These are phyloP conservation scores for Rhodotorula sp. DNA, from an alignment of 1,284 basidiomycete species.

Conservation along the genomic window DNA sequence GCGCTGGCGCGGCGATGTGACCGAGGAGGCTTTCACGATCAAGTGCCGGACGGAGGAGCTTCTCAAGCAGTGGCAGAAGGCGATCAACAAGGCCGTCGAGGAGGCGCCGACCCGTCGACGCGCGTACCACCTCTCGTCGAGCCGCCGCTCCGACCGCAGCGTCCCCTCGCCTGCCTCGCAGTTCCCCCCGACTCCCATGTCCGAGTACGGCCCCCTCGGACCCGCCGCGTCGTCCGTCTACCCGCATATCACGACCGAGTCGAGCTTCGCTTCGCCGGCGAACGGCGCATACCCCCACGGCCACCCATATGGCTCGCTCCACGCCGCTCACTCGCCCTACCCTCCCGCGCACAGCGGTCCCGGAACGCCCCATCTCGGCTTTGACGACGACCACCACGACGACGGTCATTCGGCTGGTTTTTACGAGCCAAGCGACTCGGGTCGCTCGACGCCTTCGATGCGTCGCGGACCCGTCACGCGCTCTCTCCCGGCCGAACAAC, in stretches of 20 bases:
- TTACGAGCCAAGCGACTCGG: constrained; percentile 31
- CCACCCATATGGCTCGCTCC: constrained; percentile 3
- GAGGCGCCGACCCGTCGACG: constrained; percentile 60
- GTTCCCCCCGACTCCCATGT: constrained; percentile 44
- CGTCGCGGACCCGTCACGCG: constrained; percentile 28
- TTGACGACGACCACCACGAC: constrained; percentile 39
- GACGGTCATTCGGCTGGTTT: too few species aligned
- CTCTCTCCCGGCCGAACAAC: constrained; percentile 26
- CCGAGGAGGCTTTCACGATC: constrained; percentile 81
- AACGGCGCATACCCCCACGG: neutral
- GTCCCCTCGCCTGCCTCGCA: constrained; percentile 40
- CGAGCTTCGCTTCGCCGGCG: neutral
- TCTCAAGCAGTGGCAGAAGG: constrained; percentile 84
- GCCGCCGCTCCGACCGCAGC: constrained; percentile 35
- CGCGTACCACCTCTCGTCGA: constrained; percentile 35
- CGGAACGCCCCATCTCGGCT: constrained; percentile 18
- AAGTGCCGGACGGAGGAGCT: constrained; percentile 91
- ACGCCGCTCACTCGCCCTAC: constrained; percentile 23
- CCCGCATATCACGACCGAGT: constrained; percentile 12
- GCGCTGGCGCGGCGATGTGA: constrained; percentile 81
- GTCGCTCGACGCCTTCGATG: constrained; percentile 26
- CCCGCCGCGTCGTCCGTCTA: constrained; percentile 12
- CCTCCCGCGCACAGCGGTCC: constrained; percentile 12
- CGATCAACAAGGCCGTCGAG: constrained; percentile 81
- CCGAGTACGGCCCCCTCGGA: constrained; percentile 35